Percentiles rank a stretch among this genome's conserved stretches.
Evolutionary conservation across 139 green algal genomes (phyloP).

Genomic region (Chloropicon primus): DNA sequence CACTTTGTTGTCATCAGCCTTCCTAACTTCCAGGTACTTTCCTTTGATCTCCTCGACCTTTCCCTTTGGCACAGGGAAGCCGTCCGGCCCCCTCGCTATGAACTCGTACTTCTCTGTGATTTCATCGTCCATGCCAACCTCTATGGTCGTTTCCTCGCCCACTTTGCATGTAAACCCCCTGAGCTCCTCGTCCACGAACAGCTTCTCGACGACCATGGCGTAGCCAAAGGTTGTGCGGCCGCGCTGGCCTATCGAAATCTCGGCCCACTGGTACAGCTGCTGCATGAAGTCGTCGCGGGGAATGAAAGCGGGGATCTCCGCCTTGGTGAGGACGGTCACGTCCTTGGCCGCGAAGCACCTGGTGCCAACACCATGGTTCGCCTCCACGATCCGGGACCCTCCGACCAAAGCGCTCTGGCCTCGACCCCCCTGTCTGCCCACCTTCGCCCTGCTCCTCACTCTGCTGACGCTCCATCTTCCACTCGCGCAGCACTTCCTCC

Average conservation of each 20-base stretch:
- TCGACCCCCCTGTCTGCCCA: neutral
- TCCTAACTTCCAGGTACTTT: conserved; percentile 68
- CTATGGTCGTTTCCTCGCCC: conserved; percentile 50
- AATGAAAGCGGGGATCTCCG: conserved; percentile 73
- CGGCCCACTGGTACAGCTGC: conserved; percentile 55
- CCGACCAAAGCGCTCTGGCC: neutral
- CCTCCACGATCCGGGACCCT: neutral
- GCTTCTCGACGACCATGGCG: conserved; percentile 38
- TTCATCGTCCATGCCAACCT: conserved; percentile 56
- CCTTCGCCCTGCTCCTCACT: neutral
- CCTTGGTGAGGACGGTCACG: conserved; percentile 29
- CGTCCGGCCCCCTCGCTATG: conserved; percentile 51
- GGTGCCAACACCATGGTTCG: neutral
- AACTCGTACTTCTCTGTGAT: conserved; percentile 46
- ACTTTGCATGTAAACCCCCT: conserved; percentile 57
- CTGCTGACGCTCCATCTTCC: neutral
- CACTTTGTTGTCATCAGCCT: conserved; percentile 39
- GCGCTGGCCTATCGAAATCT: conserved; percentile 46
- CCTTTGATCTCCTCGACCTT: conserved; percentile 42
- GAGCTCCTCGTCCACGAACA: conserved; percentile 24
- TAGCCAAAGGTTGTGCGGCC: conserved; percentile 53
- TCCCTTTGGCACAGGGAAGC: conserved; percentile 59
- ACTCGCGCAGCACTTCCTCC: neutral
- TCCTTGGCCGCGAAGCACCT: neutral
- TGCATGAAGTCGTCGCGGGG: conserved; percentile 62